Evolutionary conservation across 345 rosid species (phyloP).

Genomic region (Eucalyptus erythrocorys): DNA sequence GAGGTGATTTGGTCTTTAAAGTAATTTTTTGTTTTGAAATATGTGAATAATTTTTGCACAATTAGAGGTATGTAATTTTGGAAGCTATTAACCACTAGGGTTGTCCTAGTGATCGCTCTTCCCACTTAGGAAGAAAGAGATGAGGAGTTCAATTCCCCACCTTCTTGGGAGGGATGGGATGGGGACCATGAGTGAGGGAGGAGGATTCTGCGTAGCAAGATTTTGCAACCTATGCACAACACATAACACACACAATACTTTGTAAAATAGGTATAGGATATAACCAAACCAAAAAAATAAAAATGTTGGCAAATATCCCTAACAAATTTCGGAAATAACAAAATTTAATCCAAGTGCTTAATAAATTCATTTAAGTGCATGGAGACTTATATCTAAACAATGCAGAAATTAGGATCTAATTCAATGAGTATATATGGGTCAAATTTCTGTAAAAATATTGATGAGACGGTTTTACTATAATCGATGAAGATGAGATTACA

Average conservation of each 20-base stretch:
- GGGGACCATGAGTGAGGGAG: no score
- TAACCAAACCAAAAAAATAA: no score
- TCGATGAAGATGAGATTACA: not conserved
- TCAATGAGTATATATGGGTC: not conserved
- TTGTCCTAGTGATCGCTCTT: no score
- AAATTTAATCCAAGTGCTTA: not conserved
- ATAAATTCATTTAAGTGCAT: not conserved
- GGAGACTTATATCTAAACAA: not conserved
- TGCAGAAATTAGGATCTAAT: not conserved
- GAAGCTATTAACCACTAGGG: no score
- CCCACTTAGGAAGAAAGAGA: no score
- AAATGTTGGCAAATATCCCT: not conserved
- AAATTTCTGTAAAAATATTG: not conserved
- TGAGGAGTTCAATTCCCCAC: no score
- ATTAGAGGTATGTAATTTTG: not conserved
- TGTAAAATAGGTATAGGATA: accelerated
- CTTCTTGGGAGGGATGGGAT: no score
- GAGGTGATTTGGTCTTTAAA: not conserved
- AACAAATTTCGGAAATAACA: not conserved
- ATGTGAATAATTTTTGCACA: not conserved
- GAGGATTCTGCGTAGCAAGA: accelerated
- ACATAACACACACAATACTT: no score
- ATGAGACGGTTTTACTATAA: not conserved
- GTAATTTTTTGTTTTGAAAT: not conserved
- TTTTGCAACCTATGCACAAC: no score